Conservation (phyloP, 148 eudicot genomes). For the Selenicereus undatus region DNA sequence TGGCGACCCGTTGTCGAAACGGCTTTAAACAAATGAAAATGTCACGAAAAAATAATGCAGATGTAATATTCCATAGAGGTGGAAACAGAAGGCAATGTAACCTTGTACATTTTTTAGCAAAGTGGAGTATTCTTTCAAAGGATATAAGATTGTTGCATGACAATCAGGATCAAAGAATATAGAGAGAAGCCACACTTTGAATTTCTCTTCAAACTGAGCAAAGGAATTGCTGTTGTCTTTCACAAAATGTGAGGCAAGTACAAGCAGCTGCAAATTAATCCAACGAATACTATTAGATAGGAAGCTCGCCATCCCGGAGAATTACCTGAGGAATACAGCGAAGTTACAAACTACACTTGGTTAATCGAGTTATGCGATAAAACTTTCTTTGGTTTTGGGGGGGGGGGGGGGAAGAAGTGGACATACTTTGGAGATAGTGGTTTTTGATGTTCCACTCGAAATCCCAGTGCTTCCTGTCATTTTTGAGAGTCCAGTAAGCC, state of each 20-base stretch:
- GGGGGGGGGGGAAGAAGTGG: background rate
- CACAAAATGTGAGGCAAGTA: conserved; percentile 20
- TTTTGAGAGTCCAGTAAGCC: conserved; percentile 86
- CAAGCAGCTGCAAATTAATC: conserved; percentile 32
- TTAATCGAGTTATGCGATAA: background rate
- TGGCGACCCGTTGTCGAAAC: background rate
- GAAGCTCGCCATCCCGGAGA: conserved; percentile 17
- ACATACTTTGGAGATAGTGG: conserved; percentile 54
- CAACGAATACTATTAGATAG: conserved; percentile 16
- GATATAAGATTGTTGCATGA: background rate
- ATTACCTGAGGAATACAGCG: conserved; percentile 18
- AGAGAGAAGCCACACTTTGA: conserved; percentile 6
- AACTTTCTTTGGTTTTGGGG: background rate
- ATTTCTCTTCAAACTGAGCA: conserved; percentile 2
- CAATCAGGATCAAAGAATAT: conserved; percentile 5
- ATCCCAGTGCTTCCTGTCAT: conserved; percentile 73
- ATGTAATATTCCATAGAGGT: background rate
- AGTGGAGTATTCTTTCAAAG: background rate
- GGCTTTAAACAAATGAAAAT: background rate
- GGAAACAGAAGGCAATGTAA: background rate
- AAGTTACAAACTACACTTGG: background rate
- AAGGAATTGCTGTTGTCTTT: background rate
- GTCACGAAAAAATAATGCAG: background rate
- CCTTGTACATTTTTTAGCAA: background rate
- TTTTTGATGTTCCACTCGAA: conserved; percentile 71